Base-by-base conservation (phyloP, 495 filamentous ascomycete genomes). In the Copromyces sp. region DNA sequence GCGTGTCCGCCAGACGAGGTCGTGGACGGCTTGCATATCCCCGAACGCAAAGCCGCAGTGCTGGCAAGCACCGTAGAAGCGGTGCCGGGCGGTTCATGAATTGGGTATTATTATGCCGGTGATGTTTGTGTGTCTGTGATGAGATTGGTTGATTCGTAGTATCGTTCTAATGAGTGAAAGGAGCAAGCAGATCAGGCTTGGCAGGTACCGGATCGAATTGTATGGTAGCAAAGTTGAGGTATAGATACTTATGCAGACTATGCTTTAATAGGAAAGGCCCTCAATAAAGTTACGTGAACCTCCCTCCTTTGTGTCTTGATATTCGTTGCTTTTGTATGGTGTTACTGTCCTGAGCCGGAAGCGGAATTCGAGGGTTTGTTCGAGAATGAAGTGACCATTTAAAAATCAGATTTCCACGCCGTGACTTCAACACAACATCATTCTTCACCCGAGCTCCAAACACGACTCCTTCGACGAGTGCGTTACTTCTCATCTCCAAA, bases 21-120 rank as follows among this genome's bases (percentile, higher is more conserved):
- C 76, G 80, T 37, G 76, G 71, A 47, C 69, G 73, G 9, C 82
- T 83, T 71, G 82, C 81, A 80, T 85, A 85, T 53, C 72, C 77
- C 77, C 86, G 84, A 73, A 79, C 59, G 39, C 73, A 74, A 73
- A 68, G 69, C 75, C 76, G 76, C 74, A 71, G 68, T 68, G 76
- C 32, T 39, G 72, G 71, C 68, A 65, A 65, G 53, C 53, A 65
- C 53, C 53, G 29, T 35, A 17, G 7, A 65, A 65, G 14, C 29
- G 53, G 53, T 65, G 53, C 53, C 12, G 53, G 53, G 53, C 29
- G 29, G 14, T 65, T 65, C 53, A 65, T 65, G 53, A 7, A 65
- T 17, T 8, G 29, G 12, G 53, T 35, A 14, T 65, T 24, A 24
- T 24, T 24, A 35, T 32, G 14, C 29, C 16, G 29, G 14, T 61